Conservation (phyloP, 306 rosid genomes). For the Castanea sativa region DNA sequence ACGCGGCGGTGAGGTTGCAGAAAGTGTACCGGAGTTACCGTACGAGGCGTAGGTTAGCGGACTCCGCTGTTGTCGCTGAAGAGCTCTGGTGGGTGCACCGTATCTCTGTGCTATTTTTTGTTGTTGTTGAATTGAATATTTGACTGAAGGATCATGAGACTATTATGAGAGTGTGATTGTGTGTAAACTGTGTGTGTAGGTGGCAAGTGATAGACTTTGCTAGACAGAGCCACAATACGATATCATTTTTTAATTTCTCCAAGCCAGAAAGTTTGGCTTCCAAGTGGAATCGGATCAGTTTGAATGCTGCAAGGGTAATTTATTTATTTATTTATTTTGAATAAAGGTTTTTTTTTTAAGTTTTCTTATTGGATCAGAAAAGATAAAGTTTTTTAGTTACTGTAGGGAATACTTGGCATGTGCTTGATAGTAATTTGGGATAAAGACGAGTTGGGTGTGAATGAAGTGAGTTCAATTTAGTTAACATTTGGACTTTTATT, state of each 20-base stretch:
- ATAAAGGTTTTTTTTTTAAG: background rate
- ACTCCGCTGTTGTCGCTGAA: conserved; percentile 89
- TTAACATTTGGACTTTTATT: conserved; percentile 8
- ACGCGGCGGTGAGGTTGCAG: conserved; percentile 70
- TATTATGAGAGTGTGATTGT: too few species aligned
- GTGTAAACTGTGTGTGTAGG: conserved; percentile 39
- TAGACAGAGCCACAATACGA: conserved; percentile 65
- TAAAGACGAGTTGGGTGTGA: conserved; percentile 8
- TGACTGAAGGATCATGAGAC: too few species aligned
- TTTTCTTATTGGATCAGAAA: background rate
- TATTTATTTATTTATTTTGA: background rate
- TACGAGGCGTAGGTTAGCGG: conserved; percentile 87
- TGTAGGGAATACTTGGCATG: background rate
- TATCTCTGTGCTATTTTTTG: background rate
- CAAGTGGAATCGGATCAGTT: conserved; percentile 63
- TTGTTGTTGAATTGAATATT: background rate
- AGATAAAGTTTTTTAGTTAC: background rate
- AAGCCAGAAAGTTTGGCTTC: conserved; percentile 61
- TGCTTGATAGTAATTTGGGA: background rate
- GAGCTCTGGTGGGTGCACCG: conserved; percentile 66
- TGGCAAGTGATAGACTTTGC: conserved; percentile 83
- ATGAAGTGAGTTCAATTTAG: background rate
- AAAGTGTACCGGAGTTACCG: conserved; percentile 84
- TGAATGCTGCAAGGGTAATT: conserved; percentile 83
- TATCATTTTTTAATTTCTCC: conserved; percentile 73